phyloP scores from a whole-genome alignment of 169 alveolate species.

The Plasmodium gonderi region DNA sequence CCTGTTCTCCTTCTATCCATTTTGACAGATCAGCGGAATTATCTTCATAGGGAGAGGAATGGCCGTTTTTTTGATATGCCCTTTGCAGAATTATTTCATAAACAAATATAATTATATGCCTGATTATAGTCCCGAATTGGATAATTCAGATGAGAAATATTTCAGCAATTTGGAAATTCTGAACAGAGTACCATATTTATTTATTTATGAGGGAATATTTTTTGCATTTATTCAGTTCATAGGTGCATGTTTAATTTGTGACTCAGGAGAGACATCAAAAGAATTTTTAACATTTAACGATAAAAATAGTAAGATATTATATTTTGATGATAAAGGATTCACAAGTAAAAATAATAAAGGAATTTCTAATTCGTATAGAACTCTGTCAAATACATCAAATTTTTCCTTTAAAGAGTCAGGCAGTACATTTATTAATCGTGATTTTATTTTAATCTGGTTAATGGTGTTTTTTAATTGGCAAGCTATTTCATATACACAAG shows the following conservation, averaged over 20 bases:
- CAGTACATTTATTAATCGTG: slow-evolving; percentile 65
- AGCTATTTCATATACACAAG: slow-evolving; percentile 70
- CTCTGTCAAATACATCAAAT: slow-evolving; percentile 45
- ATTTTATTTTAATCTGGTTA: slow-evolving; percentile 63
- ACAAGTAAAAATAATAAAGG: slow-evolving; percentile 21
- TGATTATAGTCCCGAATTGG: slow-evolving; percentile 54
- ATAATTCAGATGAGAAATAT: slow-evolving; percentile 43
- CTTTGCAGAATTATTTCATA: slow-evolving; percentile 45
- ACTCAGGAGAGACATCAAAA: slow-evolving; percentile 19
- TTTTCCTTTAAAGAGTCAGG: slow-evolving; percentile 28
- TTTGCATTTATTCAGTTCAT: slow-evolving; percentile 59
- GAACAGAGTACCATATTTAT: slow-evolving; percentile 56
- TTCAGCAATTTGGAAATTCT: slow-evolving; percentile 53
- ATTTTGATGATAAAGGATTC: slow-evolving; percentile 29
- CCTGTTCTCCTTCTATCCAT: neutral
- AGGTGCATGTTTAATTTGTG: slow-evolving; percentile 57
- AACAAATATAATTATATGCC: slow-evolving; percentile 65
- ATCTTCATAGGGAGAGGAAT: slow-evolving; percentile 64
- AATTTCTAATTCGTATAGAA: slow-evolving; percentile 22
- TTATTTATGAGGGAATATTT: slow-evolving; percentile 61
- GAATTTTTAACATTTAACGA: slow-evolving; percentile 47
- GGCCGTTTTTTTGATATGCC: slow-evolving; percentile 50
- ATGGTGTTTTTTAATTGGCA: slow-evolving; percentile 71
- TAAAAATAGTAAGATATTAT: slow-evolving; percentile 9
- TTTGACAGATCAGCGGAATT: slow-evolving; percentile 46